phyloP scores from a whole-genome alignment of 768 basidiomycete genomes.

The Saitozyma sp. region DNA sequence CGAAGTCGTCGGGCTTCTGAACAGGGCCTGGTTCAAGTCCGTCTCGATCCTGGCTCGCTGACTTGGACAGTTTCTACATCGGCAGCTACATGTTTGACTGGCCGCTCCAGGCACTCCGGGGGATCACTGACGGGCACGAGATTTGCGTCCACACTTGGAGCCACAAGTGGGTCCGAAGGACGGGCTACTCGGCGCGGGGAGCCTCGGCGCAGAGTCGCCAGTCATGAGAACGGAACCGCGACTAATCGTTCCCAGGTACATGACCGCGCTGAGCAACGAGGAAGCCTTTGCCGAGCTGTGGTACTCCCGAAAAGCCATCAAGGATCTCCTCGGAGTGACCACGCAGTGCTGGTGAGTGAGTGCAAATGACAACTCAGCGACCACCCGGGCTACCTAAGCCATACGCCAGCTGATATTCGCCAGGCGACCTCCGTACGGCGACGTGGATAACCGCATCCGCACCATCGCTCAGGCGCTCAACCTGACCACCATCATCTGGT shows the following conservation, averaged over 20 bases:
- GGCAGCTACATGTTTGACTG: conserved; percentile 54
- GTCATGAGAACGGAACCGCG: not conserved
- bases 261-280: conserved; percentile 62
- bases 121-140: conserved; percentile 50
- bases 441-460: conserved; percentile 51
- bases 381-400: no score
- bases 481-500: conserved; percentile 47
- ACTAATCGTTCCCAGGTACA: conserved; percentile 13
- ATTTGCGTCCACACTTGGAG: conserved; percentile 46
- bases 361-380: no score
- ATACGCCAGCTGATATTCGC: conserved; percentile 12
- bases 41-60: no score
- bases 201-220: no score
- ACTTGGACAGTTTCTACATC: conserved; percentile 48
- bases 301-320: conserved; percentile 44
- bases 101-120: conserved; percentile 54
- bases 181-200: no score
- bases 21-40: no score
- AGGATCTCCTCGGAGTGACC: conserved; percentile 45
- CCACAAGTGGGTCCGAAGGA: conserved; percentile 29
- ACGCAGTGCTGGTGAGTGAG: conserved; percentile 37
- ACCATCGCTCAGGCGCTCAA: conserved; percentile 44
- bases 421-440: conserved; percentile 49
- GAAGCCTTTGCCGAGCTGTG: conserved; percentile 50
- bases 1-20: not conserved